Conservation (phyloP, 257 asterid species). For the Sherardia arvensis region DNA sequence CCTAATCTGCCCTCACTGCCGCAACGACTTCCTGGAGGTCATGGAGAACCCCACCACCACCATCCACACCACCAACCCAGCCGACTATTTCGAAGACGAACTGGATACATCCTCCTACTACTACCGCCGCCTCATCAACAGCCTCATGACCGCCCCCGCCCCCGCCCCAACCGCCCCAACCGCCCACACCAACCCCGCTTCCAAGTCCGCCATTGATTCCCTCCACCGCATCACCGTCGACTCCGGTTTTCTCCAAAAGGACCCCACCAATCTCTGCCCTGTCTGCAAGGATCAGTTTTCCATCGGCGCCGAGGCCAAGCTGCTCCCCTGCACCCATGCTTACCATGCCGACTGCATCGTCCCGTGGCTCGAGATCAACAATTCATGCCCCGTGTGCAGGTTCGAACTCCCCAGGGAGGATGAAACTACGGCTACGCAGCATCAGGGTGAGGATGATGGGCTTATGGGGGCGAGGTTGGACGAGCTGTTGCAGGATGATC, state of each 20-base stretch:
- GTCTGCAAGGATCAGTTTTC: constrained; percentile 70
- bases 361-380: constrained; percentile 81
- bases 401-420: constrained; percentile 40
- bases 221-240: constrained; percentile 36
- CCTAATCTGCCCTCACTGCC: constrained; percentile 86
- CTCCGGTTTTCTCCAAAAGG: constrained; percentile 30
- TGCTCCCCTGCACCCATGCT: constrained; percentile 67
- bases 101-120: constrained; percentile 80
- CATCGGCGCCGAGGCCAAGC: constrained; percentile 32
- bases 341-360: constrained; percentile 72
- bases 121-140: constrained; percentile 65
- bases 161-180: constrained; percentile 19
- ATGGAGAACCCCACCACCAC: constrained; percentile 44
- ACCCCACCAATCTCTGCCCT: constrained; percentile 54
- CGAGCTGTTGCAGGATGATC: constrained; percentile 54
- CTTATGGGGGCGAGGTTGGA: constrained; percentile 39
- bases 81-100: constrained; percentile 43
- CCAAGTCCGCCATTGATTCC: constrained; percentile 48
- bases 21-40: constrained; percentile 60
- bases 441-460: constrained; percentile 16
- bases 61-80: constrained; percentile 25
- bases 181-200: constrained; percentile 39
- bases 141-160: constrained; percentile 43
- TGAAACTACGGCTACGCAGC: constrained; percentile 23
- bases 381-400: constrained; percentile 86